phyloP scores from a whole-genome alignment of 176 grass and related monocot species.

The Aegilops tauschii region DNA sequence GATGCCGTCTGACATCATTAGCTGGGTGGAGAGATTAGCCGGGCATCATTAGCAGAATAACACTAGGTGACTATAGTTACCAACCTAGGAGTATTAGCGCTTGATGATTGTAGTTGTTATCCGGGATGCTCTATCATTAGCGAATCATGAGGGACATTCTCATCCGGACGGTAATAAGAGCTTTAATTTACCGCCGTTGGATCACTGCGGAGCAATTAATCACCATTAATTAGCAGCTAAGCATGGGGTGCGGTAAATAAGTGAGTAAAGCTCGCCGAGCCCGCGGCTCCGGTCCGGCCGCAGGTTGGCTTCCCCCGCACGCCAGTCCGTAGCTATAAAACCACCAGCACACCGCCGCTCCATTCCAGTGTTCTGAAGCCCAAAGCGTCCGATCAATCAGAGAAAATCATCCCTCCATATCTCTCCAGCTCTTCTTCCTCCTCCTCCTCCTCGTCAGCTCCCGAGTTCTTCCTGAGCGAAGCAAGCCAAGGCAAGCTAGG shows the following conservation, averaged over 20 bases:
- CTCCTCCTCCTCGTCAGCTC: not conserved
- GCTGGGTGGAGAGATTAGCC: no score
- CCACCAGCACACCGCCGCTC: not conserved
- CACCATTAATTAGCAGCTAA: not conserved
- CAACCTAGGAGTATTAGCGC: no score
- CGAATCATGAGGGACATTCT: not conserved
- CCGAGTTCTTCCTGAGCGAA: no score
- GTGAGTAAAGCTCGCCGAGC: not conserved
- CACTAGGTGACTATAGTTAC: no score
- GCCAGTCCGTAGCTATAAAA: conserved; percentile 30
- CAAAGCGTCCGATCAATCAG: not conserved
- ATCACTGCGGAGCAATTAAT: not conserved
- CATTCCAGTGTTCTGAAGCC: conserved; percentile 11
- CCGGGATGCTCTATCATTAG: not conserved
- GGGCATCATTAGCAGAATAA: no score
- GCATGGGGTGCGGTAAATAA: not conserved
- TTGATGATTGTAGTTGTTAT: no score
- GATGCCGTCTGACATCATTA: no score
- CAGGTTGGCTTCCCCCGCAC: conserved; percentile 35
- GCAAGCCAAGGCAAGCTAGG: no score
- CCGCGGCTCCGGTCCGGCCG: not conserved
- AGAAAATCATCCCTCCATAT: not conserved
- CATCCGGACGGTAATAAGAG: not conserved
- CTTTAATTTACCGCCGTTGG: not conserved
- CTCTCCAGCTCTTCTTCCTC: no score